Evolutionary conservation across 2,329 filamentous ascomycete genomes (phyloP).

Genomic region (Dendryphion nanum): DNA sequence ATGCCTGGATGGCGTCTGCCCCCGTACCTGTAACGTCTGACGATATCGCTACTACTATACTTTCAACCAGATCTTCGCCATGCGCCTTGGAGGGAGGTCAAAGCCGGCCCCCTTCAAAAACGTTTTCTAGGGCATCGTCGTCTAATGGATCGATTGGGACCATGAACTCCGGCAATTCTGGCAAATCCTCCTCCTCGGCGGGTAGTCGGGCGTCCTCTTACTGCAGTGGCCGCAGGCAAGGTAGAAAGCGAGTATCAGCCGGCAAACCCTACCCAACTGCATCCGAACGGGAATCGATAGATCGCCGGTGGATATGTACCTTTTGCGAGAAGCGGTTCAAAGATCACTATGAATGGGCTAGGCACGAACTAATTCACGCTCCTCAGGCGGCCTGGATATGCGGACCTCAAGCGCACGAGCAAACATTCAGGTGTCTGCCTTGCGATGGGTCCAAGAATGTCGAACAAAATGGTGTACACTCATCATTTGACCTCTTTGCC

Average conservation of each 20-base stretch:
- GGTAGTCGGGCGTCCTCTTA: constrained; percentile 1
- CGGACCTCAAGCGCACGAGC: not conserved
- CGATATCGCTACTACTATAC: not conserved
- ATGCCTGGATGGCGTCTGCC: not conserved
- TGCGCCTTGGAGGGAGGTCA: too few relatives aligned
- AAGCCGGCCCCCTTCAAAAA: not conserved
- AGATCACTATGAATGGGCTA: constrained; percentile 4
- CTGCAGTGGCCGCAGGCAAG: not conserved
- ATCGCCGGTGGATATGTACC: not conserved
- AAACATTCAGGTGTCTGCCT: not conserved
- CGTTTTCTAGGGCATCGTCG: not conserved
- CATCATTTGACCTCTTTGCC: too few relatives aligned
- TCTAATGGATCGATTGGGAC: constrained; percentile 1
- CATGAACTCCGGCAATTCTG: not conserved
- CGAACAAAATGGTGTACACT: not conserved
- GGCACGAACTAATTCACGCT: constrained; percentile 4
- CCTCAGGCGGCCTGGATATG: constrained; percentile 1
- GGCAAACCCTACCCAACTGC: not conserved
- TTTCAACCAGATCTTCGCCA: not conserved
- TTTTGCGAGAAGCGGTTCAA: constrained; percentile 1
- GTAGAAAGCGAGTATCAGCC: not conserved
- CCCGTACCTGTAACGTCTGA: not conserved
- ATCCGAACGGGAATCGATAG: not conserved
- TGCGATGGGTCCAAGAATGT: not conserved
- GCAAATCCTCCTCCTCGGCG: not conserved